Conservation (phyloP, 176 grass and related monocot species). For the Typha latifolia region DNA sequence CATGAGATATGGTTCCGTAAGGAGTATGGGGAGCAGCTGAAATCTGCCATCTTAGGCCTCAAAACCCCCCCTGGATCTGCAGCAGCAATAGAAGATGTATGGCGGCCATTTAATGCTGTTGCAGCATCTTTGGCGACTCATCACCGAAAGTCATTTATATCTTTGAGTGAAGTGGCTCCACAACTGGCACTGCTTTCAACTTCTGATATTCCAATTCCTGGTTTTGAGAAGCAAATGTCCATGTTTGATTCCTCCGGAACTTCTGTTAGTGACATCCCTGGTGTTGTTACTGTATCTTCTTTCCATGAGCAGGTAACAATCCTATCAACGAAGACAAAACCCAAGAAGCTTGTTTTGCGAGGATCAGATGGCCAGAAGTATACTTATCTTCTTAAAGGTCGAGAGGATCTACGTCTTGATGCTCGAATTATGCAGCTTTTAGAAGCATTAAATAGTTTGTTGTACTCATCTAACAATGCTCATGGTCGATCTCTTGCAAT, state of each 20-base stretch:
- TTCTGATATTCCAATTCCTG: conserved; percentile 99
- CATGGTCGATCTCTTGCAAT: conserved; percentile 53
- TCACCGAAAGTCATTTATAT: conserved; percentile 71
- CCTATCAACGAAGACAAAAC: conserved; percentile 96
- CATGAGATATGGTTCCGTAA: conserved; percentile 89
- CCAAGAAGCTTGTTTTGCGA: conserved; percentile 80
- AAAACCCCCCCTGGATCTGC: conserved; percentile 69
- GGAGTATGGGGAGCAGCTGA: conserved; percentile 67
- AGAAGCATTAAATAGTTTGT: conserved; percentile 79
- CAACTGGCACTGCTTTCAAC: conserved; percentile 57
- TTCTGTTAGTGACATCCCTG: conserved; percentile 35
- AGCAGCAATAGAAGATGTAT: conserved; percentile 63
- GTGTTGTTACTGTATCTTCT: conserved; percentile 60
- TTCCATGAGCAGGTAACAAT: conserved; percentile 76
- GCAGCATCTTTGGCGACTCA: conserved; percentile 77
- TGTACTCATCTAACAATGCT: conserved; percentile 50
- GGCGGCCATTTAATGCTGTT: conserved; percentile 75
- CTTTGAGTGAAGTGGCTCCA: conserved; percentile 81
- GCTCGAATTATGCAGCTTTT: conserved; percentile 92
- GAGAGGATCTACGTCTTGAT: conserved; percentile 96
- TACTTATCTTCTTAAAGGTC: conserved; percentile 95
- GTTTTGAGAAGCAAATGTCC: conserved; percentile 83
- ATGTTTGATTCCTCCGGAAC: conserved; percentile 39
- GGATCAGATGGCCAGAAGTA: conserved; percentile 93
- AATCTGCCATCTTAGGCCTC: conserved; percentile 62